Evolutionary conservation across 495 filamentous ascomycete genomes (phyloP).

Genomic region (Penicillium longicatenatum): DNA sequence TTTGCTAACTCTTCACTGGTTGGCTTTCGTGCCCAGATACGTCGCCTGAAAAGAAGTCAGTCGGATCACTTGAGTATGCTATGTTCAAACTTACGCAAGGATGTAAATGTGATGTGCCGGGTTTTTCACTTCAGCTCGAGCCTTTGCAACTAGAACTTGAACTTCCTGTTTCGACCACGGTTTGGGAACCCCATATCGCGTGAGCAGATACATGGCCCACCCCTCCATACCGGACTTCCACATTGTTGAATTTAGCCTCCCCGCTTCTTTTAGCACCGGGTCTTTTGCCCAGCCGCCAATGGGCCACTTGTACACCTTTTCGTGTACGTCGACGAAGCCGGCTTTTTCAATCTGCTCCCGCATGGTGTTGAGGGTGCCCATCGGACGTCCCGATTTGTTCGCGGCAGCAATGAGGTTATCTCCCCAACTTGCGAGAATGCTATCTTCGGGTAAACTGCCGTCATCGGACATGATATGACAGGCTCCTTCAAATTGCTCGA

Average conservation of each 20-base stretch:
- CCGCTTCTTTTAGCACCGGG: conserved; percentile 1
- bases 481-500: conserved; percentile 53
- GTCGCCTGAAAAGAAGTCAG: not conserved
- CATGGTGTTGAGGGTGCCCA: conserved; percentile 3
- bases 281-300: conserved; percentile 10
- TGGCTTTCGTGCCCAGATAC: conserved; percentile 11
- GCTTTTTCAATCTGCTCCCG: not conserved
- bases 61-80: not conserved
- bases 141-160: conserved; percentile 23
- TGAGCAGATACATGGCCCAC: conserved; percentile 8
- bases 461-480: conserved; percentile 42
- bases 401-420: not conserved
- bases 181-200: not conserved
- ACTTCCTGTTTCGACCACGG: conserved; percentile 22
- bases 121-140: conserved; percentile 27
- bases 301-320: conserved; percentile 9
- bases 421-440: not conserved
- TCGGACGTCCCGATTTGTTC: not conserved
- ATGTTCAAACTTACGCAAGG: conserved; percentile 3
- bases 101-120: conserved; percentile 24
- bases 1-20: not conserved
- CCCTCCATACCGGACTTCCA: conserved; percentile 9
- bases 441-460: conserved; percentile 11
- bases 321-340: conserved; percentile 9
- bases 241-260: not conserved